phyloP scores from a whole-genome alignment of 306 rosid genomes.

The Prunus salicina region DNA sequence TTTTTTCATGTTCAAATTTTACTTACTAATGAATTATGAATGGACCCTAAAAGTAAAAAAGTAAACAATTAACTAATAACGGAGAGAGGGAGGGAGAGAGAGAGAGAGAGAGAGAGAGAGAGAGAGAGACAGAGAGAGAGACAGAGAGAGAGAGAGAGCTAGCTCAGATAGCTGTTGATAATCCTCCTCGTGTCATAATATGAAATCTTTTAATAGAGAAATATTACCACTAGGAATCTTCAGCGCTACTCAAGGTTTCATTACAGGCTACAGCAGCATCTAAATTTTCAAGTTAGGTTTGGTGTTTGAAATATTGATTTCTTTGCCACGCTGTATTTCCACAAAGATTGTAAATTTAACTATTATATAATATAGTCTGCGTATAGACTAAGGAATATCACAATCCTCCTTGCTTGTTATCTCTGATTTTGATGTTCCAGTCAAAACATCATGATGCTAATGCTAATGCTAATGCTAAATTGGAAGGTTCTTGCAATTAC shows the following conservation, averaged over 20 bases:
- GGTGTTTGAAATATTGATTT: slow-evolving; percentile 13
- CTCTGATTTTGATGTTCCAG: slow-evolving; percentile 27
- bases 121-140: too few species aligned
- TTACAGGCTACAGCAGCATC: not conserved
- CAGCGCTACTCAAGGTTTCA: slow-evolving; percentile 30
- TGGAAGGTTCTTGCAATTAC: slow-evolving; percentile 23
- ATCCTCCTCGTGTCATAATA: not conserved
- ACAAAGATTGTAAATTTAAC: slow-evolving; percentile 28
- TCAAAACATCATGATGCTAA: slow-evolving; percentile 39
- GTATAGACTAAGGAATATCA: slow-evolving; percentile 20
- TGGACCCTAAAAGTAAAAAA: not conserved
- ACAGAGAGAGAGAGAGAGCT: too few species aligned
- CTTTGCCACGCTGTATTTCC: slow-evolving; percentile 38
- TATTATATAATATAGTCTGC: not conserved
- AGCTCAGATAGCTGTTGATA: too few species aligned
- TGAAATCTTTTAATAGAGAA: not conserved
- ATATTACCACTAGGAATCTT: slow-evolving; percentile 27
- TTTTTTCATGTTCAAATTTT: slow-evolving; percentile 31
- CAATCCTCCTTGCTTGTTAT: slow-evolving; percentile 5
- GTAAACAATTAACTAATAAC: not conserved
- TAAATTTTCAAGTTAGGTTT: slow-evolving; percentile 15
- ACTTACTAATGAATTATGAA: not conserved
- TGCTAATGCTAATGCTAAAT: slow-evolving; percentile 19
- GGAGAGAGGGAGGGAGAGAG: too few species aligned
- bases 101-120: too few species aligned